Base-by-base conservation (phyloP, 495 filamentous ascomycete genomes). In the Cercophora newfieldiana region DNA sequence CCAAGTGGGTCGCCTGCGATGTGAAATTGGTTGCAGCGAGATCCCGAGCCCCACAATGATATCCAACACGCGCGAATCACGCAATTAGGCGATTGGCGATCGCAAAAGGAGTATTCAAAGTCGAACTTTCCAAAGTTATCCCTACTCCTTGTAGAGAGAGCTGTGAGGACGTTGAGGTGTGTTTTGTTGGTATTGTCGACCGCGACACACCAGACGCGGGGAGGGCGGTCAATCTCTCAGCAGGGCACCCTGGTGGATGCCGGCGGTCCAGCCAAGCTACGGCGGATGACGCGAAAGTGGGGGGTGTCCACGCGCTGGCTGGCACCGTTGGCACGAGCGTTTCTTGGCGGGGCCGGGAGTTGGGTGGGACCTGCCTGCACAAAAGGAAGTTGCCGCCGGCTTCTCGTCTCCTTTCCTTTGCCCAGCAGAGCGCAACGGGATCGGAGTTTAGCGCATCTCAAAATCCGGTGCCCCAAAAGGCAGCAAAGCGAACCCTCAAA, bases 371-470 rank as follows among this genome's bases (percentile, higher is more conserved):
- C 19, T 44, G n/a, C 37, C 44, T 14, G 44, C 37, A 22, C 14
- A 51, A 18, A 37, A 26, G 21, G 29, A 24, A 60, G 29, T 7
- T 25, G n/a, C 57, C 29, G 29, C 28, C n/a, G n/a, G n/a, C n/a
- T n/a, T n/a, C 33, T 60, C 47, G 57, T 48, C 57, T 59, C 31
- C 24, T 28, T 37, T 16, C 26, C 37, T 62, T 51, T 61, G 24
- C 7, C 44, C 59, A 25, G 61, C 61, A 59, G 51, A 19, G 24
- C 47, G 33, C 64, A 63, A 65, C 50, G 14, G 24, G 21, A 57
- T 72, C 70, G 70, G 70, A 67, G 51, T 72, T 72, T 72, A 72
- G 70, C 59, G 53, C 48, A 66, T 26, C 26, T 16, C 61, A 67
- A 57, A 50, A 68, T 63, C 62, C 59, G 29, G 31, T 47, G 44